A percentile compares a stretch with the other conserved stretches of the same genome.
phyloP scores from a whole-genome alignment of 2,329 filamentous ascomycete genomes.

The Fusarium sp. region DNA sequence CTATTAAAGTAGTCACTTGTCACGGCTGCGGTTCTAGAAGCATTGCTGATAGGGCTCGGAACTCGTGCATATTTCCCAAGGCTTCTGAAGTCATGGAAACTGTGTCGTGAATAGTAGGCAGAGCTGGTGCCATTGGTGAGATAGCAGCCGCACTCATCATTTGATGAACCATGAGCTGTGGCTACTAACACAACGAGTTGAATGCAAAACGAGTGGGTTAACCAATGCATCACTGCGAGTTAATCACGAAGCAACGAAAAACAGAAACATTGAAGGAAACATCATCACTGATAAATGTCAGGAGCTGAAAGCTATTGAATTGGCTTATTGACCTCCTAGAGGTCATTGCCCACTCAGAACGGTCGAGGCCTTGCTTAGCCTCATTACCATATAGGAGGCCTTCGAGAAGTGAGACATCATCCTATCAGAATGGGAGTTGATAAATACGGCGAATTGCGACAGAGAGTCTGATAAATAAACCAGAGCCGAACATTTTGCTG shows the following conservation, averaged over 20 bases:
- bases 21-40: slow-evolving; percentile 40
- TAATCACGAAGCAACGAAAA: background rate
- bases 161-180: slow-evolving; percentile 4
- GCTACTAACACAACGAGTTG: slow-evolving; percentile 12
- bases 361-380: slow-evolving; percentile 37
- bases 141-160: slow-evolving; percentile 59
- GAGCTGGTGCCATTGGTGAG: slow-evolving; percentile 58
- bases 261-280: background rate
- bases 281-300: background rate
- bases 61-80: slow-evolving; percentile 54
- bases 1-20: slow-evolving; percentile 55
- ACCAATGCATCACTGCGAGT: slow-evolving; percentile 12
- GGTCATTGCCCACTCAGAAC: slow-evolving; percentile 11
- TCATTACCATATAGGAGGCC: slow-evolving; percentile 24
- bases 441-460: no score
- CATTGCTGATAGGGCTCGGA: slow-evolving; percentile 47
- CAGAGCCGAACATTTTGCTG: background rate
- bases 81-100: slow-evolving; percentile 63
- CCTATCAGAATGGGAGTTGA: background rate
- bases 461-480: no score
- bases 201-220: background rate
- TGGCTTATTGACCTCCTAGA: background rate
- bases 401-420: slow-evolving; percentile 4
- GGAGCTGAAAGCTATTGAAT: background rate
- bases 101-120: slow-evolving; percentile 57